Percentiles rank a stretch among this genome's conserved stretches.
These are phyloP conservation scores for Polyporus arcularius DNA, from an alignment of 768 basidiomycete species.

Conservation along the genomic window DNA sequence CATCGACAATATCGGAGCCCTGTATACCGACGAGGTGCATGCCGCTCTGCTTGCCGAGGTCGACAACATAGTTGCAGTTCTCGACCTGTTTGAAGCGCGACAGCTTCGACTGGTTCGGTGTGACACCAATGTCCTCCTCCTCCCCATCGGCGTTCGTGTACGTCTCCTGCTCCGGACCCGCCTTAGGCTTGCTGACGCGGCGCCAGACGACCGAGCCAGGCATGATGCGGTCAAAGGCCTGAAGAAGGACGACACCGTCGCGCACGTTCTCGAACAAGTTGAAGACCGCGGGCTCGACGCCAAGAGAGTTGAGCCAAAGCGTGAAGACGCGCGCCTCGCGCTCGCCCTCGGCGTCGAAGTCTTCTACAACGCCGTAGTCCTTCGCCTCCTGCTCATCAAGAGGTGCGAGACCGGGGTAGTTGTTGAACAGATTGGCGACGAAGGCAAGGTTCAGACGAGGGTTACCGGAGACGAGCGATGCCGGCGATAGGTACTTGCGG, in stretches of 20 bases:
- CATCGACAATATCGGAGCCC: constrained; percentile 96
- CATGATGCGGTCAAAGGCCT: constrained; percentile 94
- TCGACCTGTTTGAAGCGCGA: constrained; percentile 98
- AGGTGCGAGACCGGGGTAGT: constrained; percentile 90
- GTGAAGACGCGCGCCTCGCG: constrained; percentile 98
- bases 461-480: constrained; percentile 91
- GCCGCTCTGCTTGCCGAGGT: constrained; percentile 88
- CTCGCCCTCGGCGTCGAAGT: constrained; percentile 99
- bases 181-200: constrained; percentile 92
- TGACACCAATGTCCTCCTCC: constrained; percentile 81
- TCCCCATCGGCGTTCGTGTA: constrained; percentile 52
- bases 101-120: constrained; percentile 79
- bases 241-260: constrained; percentile 88
- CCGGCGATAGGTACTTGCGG: constrained; percentile 91
- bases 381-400: constrained; percentile 94
- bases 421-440: constrained; percentile 99
- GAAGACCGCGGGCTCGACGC: constrained; percentile 94
- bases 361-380: constrained; percentile 86
- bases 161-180: constrained; percentile 43
- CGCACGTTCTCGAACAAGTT: constrained; percentile 96
- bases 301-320: constrained; percentile 96
- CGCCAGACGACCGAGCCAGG: constrained; percentile 95
- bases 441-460: constrained; percentile 97
- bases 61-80: constrained; percentile 96
- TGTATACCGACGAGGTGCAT: constrained; percentile 98